Percentiles rank a stretch among this genome's conserved stretches.
Conservation (phyloP, 257 asterid genomes). For the Solanum chilense region DNA sequence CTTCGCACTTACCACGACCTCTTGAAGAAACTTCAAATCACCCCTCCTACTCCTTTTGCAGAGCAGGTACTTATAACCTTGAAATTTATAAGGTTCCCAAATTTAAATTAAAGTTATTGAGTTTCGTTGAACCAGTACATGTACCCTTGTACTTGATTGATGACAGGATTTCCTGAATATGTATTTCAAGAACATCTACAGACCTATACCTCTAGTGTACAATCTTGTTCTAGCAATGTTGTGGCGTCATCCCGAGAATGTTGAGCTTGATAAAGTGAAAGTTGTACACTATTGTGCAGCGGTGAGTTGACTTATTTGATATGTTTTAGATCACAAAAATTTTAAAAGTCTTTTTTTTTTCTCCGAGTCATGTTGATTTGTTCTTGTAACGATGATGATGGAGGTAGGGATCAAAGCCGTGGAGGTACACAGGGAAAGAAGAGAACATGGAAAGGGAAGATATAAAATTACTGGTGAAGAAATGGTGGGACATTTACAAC, state of each 20-base stretch:
- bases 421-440: constrained; percentile 40
- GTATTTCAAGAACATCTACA: constrained; percentile 31
- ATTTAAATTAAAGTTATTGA: not conserved
- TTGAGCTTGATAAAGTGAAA: constrained; percentile 27
- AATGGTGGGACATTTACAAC: constrained; percentile 39
- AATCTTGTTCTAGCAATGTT: constrained; percentile 38
- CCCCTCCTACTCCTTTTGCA: constrained; percentile 41
- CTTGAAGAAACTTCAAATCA: constrained; percentile 9
- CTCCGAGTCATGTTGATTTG: not conserved
- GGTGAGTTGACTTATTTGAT: constrained; percentile 20
- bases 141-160: not conserved
- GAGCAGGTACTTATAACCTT: constrained; percentile 24
- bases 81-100: too few relatives aligned
- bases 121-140: too few relatives aligned
- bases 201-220: constrained; percentile 26
- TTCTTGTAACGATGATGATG: not conserved
- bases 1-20: constrained; percentile 14
- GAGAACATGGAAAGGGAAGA: constrained; percentile 44
- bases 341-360: not conserved
- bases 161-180: constrained; percentile 40
- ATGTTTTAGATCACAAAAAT: not conserved
- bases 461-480: constrained; percentile 31
- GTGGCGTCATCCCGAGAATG: constrained; percentile 56
- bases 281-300: constrained; percentile 60
- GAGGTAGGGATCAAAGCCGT: constrained; percentile 27